Percentiles rank a stretch among this genome's conserved stretches.
These are phyloP conservation scores for Dothideomycetes sp. DNA, from an alignment of 2,329 filamentous ascomycete genomes.

Conservation along the genomic window DNA sequence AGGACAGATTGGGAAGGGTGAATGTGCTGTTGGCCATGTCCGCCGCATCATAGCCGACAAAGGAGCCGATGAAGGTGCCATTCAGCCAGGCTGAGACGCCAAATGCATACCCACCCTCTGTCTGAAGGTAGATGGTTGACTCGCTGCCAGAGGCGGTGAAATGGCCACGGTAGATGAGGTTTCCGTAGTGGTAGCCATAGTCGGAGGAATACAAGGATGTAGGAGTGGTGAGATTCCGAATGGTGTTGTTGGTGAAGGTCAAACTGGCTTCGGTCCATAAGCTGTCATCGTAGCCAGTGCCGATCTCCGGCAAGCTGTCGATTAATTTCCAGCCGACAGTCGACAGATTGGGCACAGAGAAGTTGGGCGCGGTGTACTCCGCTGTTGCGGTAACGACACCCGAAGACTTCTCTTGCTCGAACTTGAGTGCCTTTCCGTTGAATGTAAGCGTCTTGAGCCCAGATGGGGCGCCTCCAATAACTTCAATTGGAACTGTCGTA, in stretches of 20 bases:
- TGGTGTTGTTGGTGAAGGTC: conserved; percentile 49
- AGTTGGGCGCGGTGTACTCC: conserved; percentile 37
- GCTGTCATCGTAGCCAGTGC: conserved; percentile 54
- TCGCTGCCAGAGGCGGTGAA: conserved; percentile 56
- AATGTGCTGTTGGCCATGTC: conserved; percentile 46
- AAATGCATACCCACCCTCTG: conserved; percentile 57
- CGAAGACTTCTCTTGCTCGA: conserved; percentile 18
- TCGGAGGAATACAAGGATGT: conserved; percentile 55
- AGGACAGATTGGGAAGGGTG: conserved; percentile 39
- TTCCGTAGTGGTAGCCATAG: conserved; percentile 63
- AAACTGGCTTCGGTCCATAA: conserved; percentile 53
- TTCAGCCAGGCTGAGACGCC: conserved; percentile 59
- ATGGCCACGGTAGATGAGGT: conserved; percentile 57
- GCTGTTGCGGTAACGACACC: conserved; percentile 39
- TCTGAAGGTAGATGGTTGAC: conserved; percentile 41
- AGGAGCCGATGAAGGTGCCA: conserved; percentile 52
- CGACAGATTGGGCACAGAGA: conserved; percentile 48
- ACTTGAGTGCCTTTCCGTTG: conserved; percentile 39
- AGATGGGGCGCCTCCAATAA: conserved; percentile 51
- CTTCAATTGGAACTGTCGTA: conserved; percentile 52
- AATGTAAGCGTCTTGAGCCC: conserved; percentile 46
- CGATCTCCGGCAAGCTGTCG: conserved; percentile 61
- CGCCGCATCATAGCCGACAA: conserved; percentile 32
- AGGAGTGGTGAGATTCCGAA: conserved; percentile 46
- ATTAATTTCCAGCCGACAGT: conserved; percentile 51